These are phyloP conservation scores for Filobasidium floriforme DNA, from an alignment of 768 basidiomycete genomes.

Conservation along the genomic window DNA sequence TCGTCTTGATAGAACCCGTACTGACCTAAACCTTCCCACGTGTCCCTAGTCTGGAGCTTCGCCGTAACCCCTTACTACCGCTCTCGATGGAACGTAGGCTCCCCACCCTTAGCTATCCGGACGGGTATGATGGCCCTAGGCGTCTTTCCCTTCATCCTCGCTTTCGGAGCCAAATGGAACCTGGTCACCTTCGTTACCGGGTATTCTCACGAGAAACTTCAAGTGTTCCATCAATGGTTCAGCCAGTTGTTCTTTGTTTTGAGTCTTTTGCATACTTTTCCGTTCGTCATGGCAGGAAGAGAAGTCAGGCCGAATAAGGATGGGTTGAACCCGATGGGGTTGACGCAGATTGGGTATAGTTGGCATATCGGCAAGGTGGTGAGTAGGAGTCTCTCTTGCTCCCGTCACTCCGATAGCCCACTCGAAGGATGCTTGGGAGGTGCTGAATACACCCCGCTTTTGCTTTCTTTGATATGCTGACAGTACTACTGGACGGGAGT, in stretches of 20 bases:
- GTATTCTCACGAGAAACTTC: conserved; percentile 41
- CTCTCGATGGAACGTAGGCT: conserved; percentile 30
- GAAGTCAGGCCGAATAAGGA: conserved; percentile 3
- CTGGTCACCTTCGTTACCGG: conserved; percentile 33
- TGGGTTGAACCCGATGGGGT: background rate
- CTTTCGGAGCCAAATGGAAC: conserved; percentile 34
- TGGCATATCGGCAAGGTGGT: conserved; percentile 10
- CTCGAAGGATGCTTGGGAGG: background rate
- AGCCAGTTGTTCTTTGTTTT: conserved; percentile 14
- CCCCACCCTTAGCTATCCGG: conserved; percentile 31
- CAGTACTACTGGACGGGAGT: conserved; percentile 23
- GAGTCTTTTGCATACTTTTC: conserved; percentile 18
- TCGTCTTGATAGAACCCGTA: background rate
- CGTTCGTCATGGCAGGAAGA: conserved; percentile 12
- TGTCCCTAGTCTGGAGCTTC: conserved; percentile 2
- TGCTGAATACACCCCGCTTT: background rate
- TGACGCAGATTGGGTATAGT: conserved; percentile 9
- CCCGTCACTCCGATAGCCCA: background rate
- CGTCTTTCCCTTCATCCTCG: conserved; percentile 34
- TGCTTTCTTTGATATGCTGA: background rate
- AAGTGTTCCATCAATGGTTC: conserved; percentile 24
- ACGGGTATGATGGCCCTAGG: conserved; percentile 22
- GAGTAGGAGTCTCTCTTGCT: too few species aligned
- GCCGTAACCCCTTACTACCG: conserved; percentile 26
- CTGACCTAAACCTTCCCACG: background rate